These are phyloP conservation scores for Fusarium setosum DNA, from an alignment of 2,329 filamentous ascomycete genomes.

Conservation along the genomic window DNA sequence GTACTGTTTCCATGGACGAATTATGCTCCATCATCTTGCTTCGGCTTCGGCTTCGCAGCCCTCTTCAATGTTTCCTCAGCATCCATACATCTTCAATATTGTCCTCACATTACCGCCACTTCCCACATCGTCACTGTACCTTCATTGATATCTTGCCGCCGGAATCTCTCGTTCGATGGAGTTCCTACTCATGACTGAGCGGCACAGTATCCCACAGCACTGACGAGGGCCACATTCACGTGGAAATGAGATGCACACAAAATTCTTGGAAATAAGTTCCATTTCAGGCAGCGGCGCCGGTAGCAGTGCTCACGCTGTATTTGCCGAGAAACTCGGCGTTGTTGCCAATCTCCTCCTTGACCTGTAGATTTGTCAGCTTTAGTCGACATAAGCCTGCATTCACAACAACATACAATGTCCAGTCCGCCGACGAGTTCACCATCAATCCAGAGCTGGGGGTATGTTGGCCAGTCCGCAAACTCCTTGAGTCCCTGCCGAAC, in stretches of 20 bases:
- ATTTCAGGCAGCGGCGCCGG: constrained; percentile 52
- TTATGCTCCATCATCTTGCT: not conserved
- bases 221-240: constrained; percentile 13
- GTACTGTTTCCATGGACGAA: not conserved
- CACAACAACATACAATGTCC: constrained; percentile 84
- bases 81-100: not conserved
- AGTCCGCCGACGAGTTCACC: constrained; percentile 93
- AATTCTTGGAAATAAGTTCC: constrained; percentile 18
- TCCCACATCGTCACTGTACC: not conserved
- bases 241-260: constrained; percentile 12
- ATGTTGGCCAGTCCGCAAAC: constrained; percentile 98
- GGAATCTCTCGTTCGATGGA: constrained; percentile 1
- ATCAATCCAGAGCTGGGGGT: constrained; percentile 91
- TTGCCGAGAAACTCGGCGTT: constrained; percentile 85
- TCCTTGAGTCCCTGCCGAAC: constrained; percentile 96
- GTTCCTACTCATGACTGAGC: constrained; percentile 3
- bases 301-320: constrained; percentile 68
- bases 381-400: not conserved
- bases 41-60: not conserved
- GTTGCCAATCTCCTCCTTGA: constrained; percentile 92
- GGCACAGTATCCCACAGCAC: constrained; percentile 2
- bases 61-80: constrained; percentile 6
- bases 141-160: constrained; percentile 2
- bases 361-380: constrained; percentile 61
- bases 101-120: not conserved